Conservation (phyloP, 768 basidiomycete species). For the Rhizopogon sp. region DNA sequence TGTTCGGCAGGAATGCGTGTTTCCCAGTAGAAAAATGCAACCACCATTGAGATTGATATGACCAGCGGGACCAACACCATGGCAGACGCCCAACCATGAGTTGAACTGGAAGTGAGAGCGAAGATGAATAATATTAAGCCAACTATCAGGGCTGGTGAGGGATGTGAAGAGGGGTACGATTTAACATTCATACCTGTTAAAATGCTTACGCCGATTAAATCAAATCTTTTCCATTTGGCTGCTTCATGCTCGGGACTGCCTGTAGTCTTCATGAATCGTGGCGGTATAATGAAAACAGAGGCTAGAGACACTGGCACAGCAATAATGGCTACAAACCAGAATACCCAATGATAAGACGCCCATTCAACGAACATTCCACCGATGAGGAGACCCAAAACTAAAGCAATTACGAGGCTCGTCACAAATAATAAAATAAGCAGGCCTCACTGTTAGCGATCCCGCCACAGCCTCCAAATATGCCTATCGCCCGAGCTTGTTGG, state of each 20-base stretch:
- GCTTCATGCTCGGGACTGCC: neutral
- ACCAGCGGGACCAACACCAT: constrained; percentile 42
- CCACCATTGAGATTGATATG: constrained; percentile 35
- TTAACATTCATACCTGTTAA: constrained; percentile 26
- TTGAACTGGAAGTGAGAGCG: constrained; percentile 40
- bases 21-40: constrained; percentile 50
- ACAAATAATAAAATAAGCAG: neutral
- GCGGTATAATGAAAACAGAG: constrained; percentile 31
- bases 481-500: constrained; percentile 44
- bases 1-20: constrained; percentile 30
- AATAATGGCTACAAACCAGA: constrained; percentile 42
- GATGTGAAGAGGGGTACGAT: neutral
- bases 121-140: constrained; percentile 33
- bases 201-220: constrained; percentile 33
- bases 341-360: constrained; percentile 46
- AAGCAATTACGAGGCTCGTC: neutral
- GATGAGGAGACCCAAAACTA: constrained; percentile 37
- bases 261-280: constrained; percentile 6
- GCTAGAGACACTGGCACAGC: constrained; percentile 25
- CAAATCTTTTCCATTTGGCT: constrained; percentile 27
- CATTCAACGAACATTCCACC: constrained; percentile 39
- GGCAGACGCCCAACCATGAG: constrained; percentile 43
- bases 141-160: constrained; percentile 6
- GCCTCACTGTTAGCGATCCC: constrained; percentile 39
- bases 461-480: constrained; percentile 40